A percentile compares a stretch with the other conserved stretches of the same genome.
Conservation (phyloP, 345 rosid species). For the Citrus hindsii region DNA sequence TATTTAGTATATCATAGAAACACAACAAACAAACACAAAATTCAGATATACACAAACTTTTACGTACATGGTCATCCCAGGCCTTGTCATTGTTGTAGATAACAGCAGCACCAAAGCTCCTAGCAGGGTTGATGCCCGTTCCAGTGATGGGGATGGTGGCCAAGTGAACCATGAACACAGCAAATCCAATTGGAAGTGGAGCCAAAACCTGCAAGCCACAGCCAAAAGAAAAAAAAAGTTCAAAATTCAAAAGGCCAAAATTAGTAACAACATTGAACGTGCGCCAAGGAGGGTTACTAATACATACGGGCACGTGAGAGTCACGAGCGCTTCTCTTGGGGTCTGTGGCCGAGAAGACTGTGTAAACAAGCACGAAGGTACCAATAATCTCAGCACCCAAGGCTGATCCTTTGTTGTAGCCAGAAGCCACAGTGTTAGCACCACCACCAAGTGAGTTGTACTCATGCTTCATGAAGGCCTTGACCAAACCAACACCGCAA, state of each 20-base stretch:
- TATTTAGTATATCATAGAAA: too few relatives aligned
- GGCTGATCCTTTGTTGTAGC: slow-evolving; percentile 67
- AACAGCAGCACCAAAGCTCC: slow-evolving; percentile 67
- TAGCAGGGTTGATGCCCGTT: slow-evolving; percentile 69
- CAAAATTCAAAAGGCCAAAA: background rate
- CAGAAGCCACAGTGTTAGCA: slow-evolving; percentile 48
- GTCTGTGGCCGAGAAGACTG: slow-evolving; percentile 84
- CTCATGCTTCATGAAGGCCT: slow-evolving; percentile 63
- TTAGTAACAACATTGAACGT: background rate
- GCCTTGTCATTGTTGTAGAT: slow-evolving; percentile 44
- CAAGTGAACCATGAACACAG: slow-evolving; percentile 66
- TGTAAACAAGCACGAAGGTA: slow-evolving; percentile 71
- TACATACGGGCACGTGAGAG: slow-evolving; percentile 76
- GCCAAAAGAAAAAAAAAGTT: background rate
- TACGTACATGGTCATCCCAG: slow-evolving; percentile 61
- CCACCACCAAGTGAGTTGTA: slow-evolving; percentile 67
- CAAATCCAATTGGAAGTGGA: slow-evolving; percentile 63
- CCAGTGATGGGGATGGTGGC: slow-evolving; percentile 73
- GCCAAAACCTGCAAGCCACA: slow-evolving; percentile 40
- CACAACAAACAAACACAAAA: background rate
- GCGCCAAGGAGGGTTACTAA: too few relatives aligned
- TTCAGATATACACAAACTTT: background rate
- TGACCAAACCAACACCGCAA: slow-evolving; percentile 79
- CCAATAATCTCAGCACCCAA: slow-evolving; percentile 86
- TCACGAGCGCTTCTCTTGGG: slow-evolving; percentile 89